Percentiles rank a stretch among this genome's conserved stretches.
Conservation (phyloP, 495 filamentous ascomycete genomes). For the Neurospora sp. region DNA sequence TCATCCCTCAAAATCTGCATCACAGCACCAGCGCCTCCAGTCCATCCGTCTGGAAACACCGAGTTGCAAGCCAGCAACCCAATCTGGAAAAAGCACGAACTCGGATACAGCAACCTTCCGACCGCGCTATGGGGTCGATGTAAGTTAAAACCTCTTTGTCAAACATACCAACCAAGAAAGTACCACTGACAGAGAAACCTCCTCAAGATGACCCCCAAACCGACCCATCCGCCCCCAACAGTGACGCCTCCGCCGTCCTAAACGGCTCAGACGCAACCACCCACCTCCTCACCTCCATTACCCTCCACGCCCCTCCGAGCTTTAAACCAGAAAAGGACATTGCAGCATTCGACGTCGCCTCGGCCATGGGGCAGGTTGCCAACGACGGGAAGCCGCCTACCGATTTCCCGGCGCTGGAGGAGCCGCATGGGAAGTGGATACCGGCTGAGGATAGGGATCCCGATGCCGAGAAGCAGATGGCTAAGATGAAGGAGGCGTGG, state of each 20-base stretch:
- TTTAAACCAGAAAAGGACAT: neutral
- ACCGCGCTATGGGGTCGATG: neutral
- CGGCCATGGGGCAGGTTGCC: neutral
- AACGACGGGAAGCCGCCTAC: neutral
- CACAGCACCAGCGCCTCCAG: neutral
- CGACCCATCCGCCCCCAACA: neutral
- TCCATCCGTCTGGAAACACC: neutral
- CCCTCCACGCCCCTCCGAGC: neutral
- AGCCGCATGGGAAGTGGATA: neutral
- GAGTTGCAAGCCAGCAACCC: neutral
- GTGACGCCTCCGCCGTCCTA: neutral
- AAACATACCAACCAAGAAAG: neutral
- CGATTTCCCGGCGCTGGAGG: neutral
- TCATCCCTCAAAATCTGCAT: neutral
- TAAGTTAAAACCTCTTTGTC: neutral
- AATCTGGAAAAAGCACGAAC: neutral
- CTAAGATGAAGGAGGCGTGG: neutral
- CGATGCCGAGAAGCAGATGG: neutral
- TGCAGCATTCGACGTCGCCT: neutral
- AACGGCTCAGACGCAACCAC: neutral
- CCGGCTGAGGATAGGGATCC: neutral
- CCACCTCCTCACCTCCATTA: neutral
- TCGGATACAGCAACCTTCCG: neutral
- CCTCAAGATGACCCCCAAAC: neutral
- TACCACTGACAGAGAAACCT: neutral